Evolutionary conservation across 768 basidiomycete genomes (phyloP).

Genomic region (Baorangia bicolor): DNA sequence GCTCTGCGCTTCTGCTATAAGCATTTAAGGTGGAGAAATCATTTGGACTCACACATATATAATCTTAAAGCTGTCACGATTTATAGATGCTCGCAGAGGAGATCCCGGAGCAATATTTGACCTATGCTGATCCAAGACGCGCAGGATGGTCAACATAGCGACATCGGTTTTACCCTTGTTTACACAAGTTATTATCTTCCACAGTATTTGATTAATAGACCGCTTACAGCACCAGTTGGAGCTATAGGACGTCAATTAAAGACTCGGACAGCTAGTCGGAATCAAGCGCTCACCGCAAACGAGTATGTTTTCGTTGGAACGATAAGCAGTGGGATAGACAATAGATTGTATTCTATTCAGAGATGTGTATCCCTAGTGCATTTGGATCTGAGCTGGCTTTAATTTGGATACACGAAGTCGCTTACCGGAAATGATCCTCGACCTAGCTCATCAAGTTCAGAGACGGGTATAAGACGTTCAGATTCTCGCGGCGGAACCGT

Average conservation of each 20-base stretch:
- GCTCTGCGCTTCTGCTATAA: constrained; percentile 49
- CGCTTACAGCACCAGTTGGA: constrained; percentile 92
- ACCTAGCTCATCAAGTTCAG: constrained; percentile 74
- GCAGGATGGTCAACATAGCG: constrained; percentile 90
- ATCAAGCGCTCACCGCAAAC: constrained; percentile 41
- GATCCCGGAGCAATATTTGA: constrained; percentile 27
- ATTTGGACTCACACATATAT: constrained; percentile 79
- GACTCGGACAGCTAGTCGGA: neutral
- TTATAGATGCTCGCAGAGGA: constrained; percentile 50
- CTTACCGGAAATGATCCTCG: constrained; percentile 82
- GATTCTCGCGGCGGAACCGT: constrained; percentile 67
- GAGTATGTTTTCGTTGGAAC: constrained; percentile 95
- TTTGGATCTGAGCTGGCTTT: neutral
- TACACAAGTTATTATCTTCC: constrained; percentile 3
- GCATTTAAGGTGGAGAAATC: neutral
- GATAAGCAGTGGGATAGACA: constrained; percentile 89
- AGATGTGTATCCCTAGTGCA: constrained; percentile 69
- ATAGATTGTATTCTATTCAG: constrained; percentile 96
- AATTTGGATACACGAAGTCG: neutral
- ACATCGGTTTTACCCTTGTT: constrained; percentile 97
- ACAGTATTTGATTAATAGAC: neutral
- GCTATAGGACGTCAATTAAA: constrained; percentile 45
- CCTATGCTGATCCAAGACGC: constrained; percentile 77
- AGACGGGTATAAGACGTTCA: constrained; percentile 71
- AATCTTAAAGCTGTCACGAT: constrained; percentile 82